These are phyloP conservation scores for Talaromyces nanjingensis DNA, from an alignment of 495 filamentous ascomycete genomes.

Conservation along the genomic window DNA sequence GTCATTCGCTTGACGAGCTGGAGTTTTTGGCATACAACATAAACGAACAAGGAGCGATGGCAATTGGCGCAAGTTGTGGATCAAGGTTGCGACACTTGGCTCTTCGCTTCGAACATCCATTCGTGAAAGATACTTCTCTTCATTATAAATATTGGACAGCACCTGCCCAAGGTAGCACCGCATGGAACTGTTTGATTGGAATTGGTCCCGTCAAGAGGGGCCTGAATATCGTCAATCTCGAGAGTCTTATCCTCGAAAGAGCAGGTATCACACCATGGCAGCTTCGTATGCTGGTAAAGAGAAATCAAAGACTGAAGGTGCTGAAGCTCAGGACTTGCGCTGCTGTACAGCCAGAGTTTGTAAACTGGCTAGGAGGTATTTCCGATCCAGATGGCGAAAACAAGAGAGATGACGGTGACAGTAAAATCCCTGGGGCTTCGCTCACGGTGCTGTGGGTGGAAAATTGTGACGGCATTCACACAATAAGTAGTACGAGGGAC, in stretches of 20 bases:
- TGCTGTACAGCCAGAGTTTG: conserved; percentile 23
- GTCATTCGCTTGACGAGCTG: conserved; percentile 17
- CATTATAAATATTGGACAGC: conserved; percentile 20
- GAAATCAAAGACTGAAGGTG: conserved; percentile 20
- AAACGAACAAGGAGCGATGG: conserved; percentile 17
- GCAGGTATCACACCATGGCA: conserved; percentile 31
- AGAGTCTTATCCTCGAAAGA: conserved; percentile 24
- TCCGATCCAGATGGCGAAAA: conserved; percentile 4
- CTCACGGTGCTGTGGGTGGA: conserved; percentile 24
- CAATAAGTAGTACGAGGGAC: conserved; percentile 5
- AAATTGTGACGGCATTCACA: conserved; percentile 14
- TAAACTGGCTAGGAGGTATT: conserved; percentile 26
- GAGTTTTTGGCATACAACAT: conserved; percentile 29
- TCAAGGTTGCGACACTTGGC: conserved; percentile 23
- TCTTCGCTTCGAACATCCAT: conserved; percentile 31
- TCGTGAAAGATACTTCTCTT: conserved; percentile 23
- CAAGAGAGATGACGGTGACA: too few species aligned
- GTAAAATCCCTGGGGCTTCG: conserved; percentile 17
- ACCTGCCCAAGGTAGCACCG: conserved; percentile 22
- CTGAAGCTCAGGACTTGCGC: conserved; percentile 27
- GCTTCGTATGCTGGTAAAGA: conserved; percentile 24
- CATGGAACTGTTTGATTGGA: conserved; percentile 26
- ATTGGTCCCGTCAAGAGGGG: conserved; percentile 14
- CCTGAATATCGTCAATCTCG: conserved; percentile 17
- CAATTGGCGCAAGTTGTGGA: conserved; percentile 17